Conservation (phyloP, 2,329 filamentous ascomycete species). For the Fusarium torulosum region DNA sequence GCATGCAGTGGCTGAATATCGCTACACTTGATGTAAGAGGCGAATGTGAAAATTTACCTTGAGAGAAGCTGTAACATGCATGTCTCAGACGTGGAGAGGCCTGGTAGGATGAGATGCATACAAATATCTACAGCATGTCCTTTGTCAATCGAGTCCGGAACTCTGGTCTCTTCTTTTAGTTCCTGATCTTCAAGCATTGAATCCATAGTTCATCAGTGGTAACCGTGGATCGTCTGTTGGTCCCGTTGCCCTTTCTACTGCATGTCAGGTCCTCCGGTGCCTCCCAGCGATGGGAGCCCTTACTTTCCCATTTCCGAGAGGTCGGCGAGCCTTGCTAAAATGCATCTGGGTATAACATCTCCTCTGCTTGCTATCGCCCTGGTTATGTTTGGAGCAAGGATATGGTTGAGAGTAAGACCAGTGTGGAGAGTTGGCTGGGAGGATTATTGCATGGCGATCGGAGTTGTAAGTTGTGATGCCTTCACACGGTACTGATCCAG, state of each 20-base stretch:
- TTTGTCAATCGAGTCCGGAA: not conserved
- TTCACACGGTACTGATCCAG: not conserved
- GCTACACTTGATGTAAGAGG: not conserved
- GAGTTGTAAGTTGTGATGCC: slow-evolving; percentile 9
- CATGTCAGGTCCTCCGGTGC: slow-evolving; percentile 1
- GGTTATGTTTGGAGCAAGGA: slow-evolving; percentile 11
- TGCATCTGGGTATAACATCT: not conserved
- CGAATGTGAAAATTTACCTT: not conserved
- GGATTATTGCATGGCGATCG: slow-evolving; percentile 8
- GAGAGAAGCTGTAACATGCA: not conserved
- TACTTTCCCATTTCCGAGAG: slow-evolving; percentile 13
- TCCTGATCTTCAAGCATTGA: not conserved
- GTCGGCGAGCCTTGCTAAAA: not conserved
- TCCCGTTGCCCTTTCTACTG: not conserved
- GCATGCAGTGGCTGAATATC: not conserved
- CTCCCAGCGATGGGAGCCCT: slow-evolving; percentile 18
- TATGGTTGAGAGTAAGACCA: not conserved
- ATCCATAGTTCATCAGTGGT: not conserved
- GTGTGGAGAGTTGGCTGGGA: slow-evolving; percentile 20
- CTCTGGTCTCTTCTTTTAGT: not conserved
- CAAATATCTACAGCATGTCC: slow-evolving; percentile 22
- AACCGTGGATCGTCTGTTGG: not conserved
- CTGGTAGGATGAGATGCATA: not conserved
- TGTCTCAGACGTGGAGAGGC: slow-evolving; percentile 6
- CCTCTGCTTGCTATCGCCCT: slow-evolving; percentile 8